phyloP scores from a whole-genome alignment of 2,329 filamentous ascomycete genomes.

The Sarocladium strictum region DNA sequence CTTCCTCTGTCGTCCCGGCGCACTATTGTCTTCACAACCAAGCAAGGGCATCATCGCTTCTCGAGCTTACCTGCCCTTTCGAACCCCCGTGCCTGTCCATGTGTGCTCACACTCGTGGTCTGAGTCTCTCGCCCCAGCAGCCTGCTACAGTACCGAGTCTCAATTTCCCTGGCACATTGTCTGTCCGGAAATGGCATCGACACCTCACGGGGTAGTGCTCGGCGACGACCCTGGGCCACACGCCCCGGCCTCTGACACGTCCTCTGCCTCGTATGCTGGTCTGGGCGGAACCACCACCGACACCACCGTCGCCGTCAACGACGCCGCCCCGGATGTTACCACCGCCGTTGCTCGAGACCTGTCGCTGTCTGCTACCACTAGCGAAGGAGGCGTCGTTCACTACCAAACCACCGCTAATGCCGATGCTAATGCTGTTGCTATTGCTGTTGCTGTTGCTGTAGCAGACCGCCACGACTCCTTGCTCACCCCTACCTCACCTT shows the following conservation, averaged over 20 bases:
- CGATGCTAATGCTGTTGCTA: neutral
- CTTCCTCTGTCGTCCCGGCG: neutral
- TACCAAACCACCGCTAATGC: neutral
- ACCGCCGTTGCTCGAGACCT: neutral
- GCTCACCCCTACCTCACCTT: neutral
- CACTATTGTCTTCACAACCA: neutral
- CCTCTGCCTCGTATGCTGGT: slow-evolving; percentile 10
- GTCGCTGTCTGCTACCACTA: neutral
- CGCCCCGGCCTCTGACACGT: slow-evolving; percentile 10
- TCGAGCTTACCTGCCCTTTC: no score
- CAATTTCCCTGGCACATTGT: slow-evolving; percentile 10
- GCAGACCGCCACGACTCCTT: slow-evolving; percentile 1
- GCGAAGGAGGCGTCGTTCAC: neutral
- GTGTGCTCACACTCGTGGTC: slow-evolving; percentile 3
- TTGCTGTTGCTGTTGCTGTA: neutral
- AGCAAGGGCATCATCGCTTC: slow-evolving; percentile 8
- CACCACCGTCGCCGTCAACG: slow-evolving; percentile 4
- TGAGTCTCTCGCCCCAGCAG: neutral
- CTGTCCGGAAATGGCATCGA: slow-evolving; percentile 19
- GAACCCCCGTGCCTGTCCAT: neutral
- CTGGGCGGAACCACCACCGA: slow-evolving; percentile 8
- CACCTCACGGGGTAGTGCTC: slow-evolving; percentile 11
- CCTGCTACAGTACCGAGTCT: slow-evolving; percentile 7
- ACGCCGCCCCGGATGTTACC: neutral
- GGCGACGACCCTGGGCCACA: slow-evolving; percentile 3